Evolutionary conservation across 192 early-diverging fungal species (phyloP).

Genomic region (Pilaira anomala): DNA sequence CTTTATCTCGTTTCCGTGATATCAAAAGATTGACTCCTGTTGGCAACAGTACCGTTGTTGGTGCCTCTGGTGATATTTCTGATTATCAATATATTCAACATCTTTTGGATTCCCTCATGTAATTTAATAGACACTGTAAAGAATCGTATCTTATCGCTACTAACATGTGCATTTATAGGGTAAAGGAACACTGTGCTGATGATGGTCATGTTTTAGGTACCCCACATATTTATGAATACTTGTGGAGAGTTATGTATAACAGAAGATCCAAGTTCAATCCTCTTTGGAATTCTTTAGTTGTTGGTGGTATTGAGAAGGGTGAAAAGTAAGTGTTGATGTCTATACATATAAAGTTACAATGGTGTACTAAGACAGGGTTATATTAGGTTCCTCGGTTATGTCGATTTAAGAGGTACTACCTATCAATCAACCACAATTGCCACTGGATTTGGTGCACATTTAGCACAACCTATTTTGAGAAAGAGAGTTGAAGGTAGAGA

Average conservation of each 20-base stretch:
- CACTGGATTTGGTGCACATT: slow-evolving; percentile 89
- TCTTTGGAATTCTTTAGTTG: slow-evolving; percentile 92
- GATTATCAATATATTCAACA: slow-evolving; percentile 93
- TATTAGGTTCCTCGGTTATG: slow-evolving; percentile 78
- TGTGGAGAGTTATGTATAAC: slow-evolving; percentile 89
- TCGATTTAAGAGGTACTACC: slow-evolving; percentile 92
- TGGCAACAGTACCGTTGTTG: slow-evolving; percentile 84
- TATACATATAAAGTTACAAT: slow-evolving; percentile 1
- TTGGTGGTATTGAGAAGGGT: slow-evolving; percentile 80
- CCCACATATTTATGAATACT: slow-evolving; percentile 86
- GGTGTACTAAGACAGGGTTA: not conserved
- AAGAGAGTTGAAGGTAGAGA: slow-evolving; percentile 86
- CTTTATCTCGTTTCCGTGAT: slow-evolving; percentile 87
- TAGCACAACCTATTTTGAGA: slow-evolving; percentile 90
- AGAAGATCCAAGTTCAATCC: slow-evolving; percentile 87
- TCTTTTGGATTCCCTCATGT: slow-evolving; percentile 74
- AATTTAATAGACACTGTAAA: slow-evolving; percentile 14
- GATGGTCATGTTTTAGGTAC: slow-evolving; percentile 87
- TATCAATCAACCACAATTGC: slow-evolving; percentile 88
- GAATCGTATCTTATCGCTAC: slow-evolving; percentile 5
- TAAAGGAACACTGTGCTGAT: slow-evolving; percentile 82
- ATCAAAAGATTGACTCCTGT: slow-evolving; percentile 78
- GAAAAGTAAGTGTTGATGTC: slow-evolving; percentile 49
- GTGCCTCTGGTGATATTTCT: slow-evolving; percentile 88
- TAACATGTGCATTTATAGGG: slow-evolving; percentile 45